These are phyloP conservation scores for Liriodendron chinense DNA, from an alignment of 164 flowering plant species.

Conservation along the genomic window DNA sequence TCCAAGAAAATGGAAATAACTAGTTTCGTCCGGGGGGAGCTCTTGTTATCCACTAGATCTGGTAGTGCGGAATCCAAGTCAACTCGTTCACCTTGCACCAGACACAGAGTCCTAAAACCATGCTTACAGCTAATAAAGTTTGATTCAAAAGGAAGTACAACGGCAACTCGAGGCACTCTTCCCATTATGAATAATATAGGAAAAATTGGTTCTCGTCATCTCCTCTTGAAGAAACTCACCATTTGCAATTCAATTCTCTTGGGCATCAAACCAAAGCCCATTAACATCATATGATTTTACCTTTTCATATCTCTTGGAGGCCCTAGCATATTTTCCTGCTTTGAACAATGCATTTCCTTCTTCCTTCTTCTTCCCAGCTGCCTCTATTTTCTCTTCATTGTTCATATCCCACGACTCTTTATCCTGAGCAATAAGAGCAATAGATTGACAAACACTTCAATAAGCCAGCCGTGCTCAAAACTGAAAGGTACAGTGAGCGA, in stretches of 20 bases:
- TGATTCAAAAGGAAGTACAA: too few relatives aligned
- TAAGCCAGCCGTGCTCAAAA: neutral
- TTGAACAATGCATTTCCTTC: constrained; percentile 88
- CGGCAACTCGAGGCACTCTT: too few relatives aligned
- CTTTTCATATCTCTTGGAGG: constrained; percentile 97
- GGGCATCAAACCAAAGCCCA: neutral
- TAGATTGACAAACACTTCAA: neutral
- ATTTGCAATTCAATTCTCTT: neutral
- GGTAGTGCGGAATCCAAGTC: too few relatives aligned
- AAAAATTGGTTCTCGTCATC: too few relatives aligned
- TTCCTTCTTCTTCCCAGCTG: constrained; percentile 89
- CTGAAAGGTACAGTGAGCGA: neutral
- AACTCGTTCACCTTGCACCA: too few relatives aligned
- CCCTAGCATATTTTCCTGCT: constrained; percentile 79
- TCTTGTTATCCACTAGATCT: too few relatives aligned
- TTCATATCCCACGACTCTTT: constrained; percentile 99
- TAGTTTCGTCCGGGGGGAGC: too few relatives aligned
- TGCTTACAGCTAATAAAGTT: too few relatives aligned
- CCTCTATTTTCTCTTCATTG: constrained; percentile 82
- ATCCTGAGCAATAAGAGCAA: constrained; percentile 40
- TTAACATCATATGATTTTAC: constrained; percentile 25
- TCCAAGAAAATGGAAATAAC: neutral
- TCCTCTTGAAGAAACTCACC: neutral
- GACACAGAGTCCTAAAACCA: too few relatives aligned
- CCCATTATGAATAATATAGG: too few relatives aligned